phyloP scores from a whole-genome alignment of 305 asterid species.

The Nicotiana rustica region DNA sequence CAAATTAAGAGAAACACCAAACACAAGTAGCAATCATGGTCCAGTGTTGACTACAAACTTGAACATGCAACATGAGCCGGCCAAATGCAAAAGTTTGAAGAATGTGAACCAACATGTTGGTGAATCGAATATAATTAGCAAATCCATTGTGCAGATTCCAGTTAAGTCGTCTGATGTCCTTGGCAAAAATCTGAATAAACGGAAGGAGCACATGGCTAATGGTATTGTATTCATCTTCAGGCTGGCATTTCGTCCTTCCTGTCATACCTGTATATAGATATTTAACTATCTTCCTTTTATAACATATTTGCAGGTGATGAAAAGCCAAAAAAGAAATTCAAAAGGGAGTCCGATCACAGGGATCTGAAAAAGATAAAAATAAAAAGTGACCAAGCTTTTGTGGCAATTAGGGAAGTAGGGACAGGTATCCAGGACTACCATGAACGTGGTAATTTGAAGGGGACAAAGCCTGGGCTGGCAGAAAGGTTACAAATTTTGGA shows the following conservation, averaged over 20 bases:
- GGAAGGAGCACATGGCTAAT: constrained; percentile 55
- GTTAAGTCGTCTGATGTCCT: constrained; percentile 47
- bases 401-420: constrained; percentile 47
- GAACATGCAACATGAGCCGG: constrained; percentile 48
- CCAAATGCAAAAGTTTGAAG: constrained; percentile 54
- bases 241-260: constrained; percentile 40
- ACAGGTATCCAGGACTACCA: constrained; percentile 52
- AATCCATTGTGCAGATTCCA: constrained; percentile 48
- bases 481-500: constrained; percentile 49
- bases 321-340: constrained; percentile 58
- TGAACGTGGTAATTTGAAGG: constrained; percentile 42
- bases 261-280: constrained; percentile 37
- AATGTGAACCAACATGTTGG: constrained; percentile 56
- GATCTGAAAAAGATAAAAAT: constrained; percentile 54
- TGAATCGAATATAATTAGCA: constrained; percentile 49
- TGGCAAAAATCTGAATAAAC: constrained; percentile 51
- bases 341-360: constrained; percentile 56
- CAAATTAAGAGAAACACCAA: constrained; percentile 55
- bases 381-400: constrained; percentile 50
- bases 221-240: constrained; percentile 55
- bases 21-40: constrained; percentile 43
- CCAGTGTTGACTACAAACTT: constrained; percentile 40
- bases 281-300: constrained; percentile 42
- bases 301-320: constrained; percentile 64
- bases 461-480: constrained; percentile 46